Base-by-base conservation (phyloP, 768 basidiomycete species). In the Agaricus bisporus region DNA sequence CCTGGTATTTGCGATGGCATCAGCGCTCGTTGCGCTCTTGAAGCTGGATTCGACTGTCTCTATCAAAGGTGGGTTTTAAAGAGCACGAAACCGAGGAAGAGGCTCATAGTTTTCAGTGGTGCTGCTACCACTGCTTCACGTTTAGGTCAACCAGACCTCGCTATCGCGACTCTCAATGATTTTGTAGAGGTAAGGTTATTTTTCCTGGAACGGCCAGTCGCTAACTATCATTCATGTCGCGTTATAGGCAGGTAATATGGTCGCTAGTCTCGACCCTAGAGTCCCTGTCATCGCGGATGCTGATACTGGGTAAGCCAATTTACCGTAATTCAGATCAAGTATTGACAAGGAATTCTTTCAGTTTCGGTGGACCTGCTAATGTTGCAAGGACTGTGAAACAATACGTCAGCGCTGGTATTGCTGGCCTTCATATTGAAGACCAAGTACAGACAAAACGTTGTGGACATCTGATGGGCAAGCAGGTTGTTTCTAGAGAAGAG, bases 1-100 rank as follows among this genome's bases (percentile, higher is more conserved):
- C 86, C 85, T n/a, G 86, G 86, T 45, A 82, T 88, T 35, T 86
- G 86, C 52, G 86, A 88, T 52, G 86, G 86, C 49, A 88, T 90
- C 61, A 86, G 84, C 61, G 86, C 87, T 8, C 76, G 88, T 28
- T 86, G 86, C 57, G 88, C 88, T 9, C 68, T 89, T 6, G 87
- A 90, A 68, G 85, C 86, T 26, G 87, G 87, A 15, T 90, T 89
- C 60, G 74, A 77, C 20, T 88, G 86, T 59, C 57, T 88, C 54
- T 90, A 89, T 65, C 87, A 88, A 68, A 87, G 82, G 81, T 82
- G 25, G 17, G 62, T 58, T 12, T 41, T 25, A 26, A 10, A 20
- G 25, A 43, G 5, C 17, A 29, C 15, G 2, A 36, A 18, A 32
- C n/a, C n/a, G 20, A 39, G 25, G 1, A 22, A 25, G 43, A 45